Percentiles rank a stretch among this genome's conserved stretches.
Conservation (phyloP, 352 stramenopile species). For the Hyphochytrium catenoides region DNA sequence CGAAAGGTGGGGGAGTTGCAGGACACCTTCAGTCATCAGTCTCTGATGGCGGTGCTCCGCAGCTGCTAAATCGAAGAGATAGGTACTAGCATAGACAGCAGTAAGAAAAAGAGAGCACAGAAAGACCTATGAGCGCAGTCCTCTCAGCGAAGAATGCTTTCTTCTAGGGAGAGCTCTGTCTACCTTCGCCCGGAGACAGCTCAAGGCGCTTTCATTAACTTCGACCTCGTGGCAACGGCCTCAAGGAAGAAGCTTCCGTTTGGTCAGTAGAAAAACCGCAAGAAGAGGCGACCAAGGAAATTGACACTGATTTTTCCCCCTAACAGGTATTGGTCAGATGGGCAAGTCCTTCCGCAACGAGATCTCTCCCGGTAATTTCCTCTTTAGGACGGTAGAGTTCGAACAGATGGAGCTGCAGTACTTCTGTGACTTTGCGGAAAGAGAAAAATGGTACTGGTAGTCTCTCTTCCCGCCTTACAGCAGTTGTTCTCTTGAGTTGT, state of each 20-base stretch:
- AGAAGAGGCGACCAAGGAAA: no score
- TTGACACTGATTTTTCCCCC: no score
- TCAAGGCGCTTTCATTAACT: constrained; percentile 95
- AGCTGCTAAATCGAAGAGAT: no score
- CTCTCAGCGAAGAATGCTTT: constrained; percentile 22
- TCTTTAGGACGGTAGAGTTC: constrained; percentile 92
- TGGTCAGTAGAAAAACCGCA: no score
- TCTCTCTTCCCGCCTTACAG: no score
- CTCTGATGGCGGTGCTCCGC: no score
- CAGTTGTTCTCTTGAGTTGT: neutral
- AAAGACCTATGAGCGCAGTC: no score
- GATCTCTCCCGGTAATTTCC: constrained; percentile 88
- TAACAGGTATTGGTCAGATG: constrained; percentile 87
- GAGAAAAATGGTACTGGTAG: constrained; percentile 39
- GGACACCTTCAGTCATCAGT: no score
- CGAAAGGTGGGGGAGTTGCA: no score
- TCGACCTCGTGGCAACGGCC: constrained; percentile 75
- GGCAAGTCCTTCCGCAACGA: constrained; percentile 97
- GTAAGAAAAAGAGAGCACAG: no score
- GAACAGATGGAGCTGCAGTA: constrained; percentile 87
- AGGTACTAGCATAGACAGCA: no score
- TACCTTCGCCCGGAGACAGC: constrained; percentile 93
- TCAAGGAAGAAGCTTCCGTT: constrained; percentile 80
- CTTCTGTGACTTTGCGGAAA: constrained; percentile 41
- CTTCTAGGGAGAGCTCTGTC: constrained; percentile 32